These are phyloP conservation scores for Oryza longistaminata DNA, from an alignment of 176 grass and related monocot genomes.

Conservation along the genomic window DNA sequence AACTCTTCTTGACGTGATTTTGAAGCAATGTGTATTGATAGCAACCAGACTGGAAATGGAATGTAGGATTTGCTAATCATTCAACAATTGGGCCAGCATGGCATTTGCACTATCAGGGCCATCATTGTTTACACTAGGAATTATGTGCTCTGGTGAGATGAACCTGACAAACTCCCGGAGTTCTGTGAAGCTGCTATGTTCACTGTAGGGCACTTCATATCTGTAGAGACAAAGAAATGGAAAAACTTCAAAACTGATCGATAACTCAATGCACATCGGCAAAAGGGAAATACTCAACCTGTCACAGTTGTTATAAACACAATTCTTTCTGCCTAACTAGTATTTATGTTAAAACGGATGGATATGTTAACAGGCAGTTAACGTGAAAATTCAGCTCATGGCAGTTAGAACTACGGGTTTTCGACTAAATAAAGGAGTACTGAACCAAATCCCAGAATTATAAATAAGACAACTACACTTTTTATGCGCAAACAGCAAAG, in stretches of 20 bases:
- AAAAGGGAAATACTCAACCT: neutral
- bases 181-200: slow-evolving; percentile 92
- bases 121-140: slow-evolving; percentile 94
- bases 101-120: slow-evolving; percentile 67
- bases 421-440: neutral
- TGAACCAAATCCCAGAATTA: neutral
- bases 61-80: slow-evolving; percentile 30
- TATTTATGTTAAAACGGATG: neutral
- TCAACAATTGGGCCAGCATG: slow-evolving; percentile 66
- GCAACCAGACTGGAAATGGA: neutral
- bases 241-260: neutral
- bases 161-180: slow-evolving; percentile 76
- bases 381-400: neutral
- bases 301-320: neutral
- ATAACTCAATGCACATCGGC: neutral
- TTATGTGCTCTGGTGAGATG: slow-evolving; percentile 76
- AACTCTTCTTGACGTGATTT: neutral
- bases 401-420: neutral
- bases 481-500: neutral
- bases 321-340: neutral
- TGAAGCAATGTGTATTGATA: neutral
- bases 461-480: neutral
- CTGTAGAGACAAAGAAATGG: slow-evolving; percentile 45
- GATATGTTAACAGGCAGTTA: neutral
- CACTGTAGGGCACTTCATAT: slow-evolving; percentile 94